phyloP scores from a whole-genome alignment of 2,329 filamentous ascomycete genomes.

The Colletotrichum cuscutae region DNA sequence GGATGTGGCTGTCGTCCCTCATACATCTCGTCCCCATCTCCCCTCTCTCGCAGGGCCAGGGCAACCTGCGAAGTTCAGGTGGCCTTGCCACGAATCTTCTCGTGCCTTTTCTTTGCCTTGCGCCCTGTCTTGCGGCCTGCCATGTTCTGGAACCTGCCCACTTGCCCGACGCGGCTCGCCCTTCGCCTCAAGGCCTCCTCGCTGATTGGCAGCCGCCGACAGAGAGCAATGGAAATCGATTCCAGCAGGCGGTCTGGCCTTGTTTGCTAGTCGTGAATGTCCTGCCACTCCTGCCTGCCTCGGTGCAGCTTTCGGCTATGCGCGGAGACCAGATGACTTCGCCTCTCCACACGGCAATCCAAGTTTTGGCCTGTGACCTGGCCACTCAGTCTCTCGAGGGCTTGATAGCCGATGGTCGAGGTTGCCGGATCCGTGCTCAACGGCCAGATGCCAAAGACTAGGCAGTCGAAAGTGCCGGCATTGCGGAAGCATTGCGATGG shows the following conservation, averaged over 20 bases:
- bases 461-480: slow-evolving; percentile 20
- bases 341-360: not conserved
- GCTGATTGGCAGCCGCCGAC: not conserved
- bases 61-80: slow-evolving; percentile 31
- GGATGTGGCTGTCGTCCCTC: not conserved
- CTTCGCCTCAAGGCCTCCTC: not conserved
- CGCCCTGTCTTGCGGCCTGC: not conserved
- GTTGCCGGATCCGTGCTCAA: not conserved
- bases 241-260: not conserved
- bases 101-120: slow-evolving; percentile 3
- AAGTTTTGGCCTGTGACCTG: not conserved
- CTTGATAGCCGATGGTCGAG: not conserved
- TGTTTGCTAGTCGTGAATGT: not conserved
- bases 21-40: not conserved
- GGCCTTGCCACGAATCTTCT: slow-evolving; percentile 16
- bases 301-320: not conserved
- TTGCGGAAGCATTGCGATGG: slow-evolving; percentile 13
- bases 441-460: not conserved
- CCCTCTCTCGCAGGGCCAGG: slow-evolving; percentile 19
- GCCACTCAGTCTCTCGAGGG: not conserved
- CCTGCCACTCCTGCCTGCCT: not conserved
- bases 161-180: not conserved
- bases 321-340: not conserved
- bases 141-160: not conserved
- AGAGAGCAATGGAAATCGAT: not conserved